Evolutionary conservation across 768 basidiomycete genomes (phyloP), one percentile per base, ranked within the genome.

Genomic region (Trametopsis cervina): DNA sequence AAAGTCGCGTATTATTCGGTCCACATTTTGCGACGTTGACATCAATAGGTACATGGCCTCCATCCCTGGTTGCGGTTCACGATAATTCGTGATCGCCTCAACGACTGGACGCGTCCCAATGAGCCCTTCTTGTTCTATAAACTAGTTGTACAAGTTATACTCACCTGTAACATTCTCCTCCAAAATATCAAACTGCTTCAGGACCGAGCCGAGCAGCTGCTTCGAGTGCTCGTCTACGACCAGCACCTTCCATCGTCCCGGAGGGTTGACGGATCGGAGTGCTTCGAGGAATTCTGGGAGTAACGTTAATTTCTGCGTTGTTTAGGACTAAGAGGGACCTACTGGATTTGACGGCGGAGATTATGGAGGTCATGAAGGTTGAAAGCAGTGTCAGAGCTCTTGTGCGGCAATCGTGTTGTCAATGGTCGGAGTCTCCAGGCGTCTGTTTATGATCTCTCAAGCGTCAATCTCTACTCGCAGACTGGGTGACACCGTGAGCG

Each of bases 81-180:
- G 84, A 61, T 83, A 66, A 57, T 71, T 85, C 53, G 85, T 81
- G 63, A 98, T 90, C 46, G 85, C 79, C 67, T 99, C 95, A 65
- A 98, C 89, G 61, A 90, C 95, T 99, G 65, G 26, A 15, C 7
- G 47, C 4, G 33, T 17, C 23, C 10, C 35, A 39, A 38, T 15
- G 25, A 38, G 27, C 20, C 11, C n/a, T n/a, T n/a, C n/a, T n/a
- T n/a, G n/a, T n/a, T n/a, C n/a, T n/a, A n/a, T n/a, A n/a, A n/a
- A n/a, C n/a, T n/a, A n/a, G n/a, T n/a, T n/a, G n/a, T n/a, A n/a
- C n/a, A n/a, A n/a, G 24, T 26, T 18, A 35, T 35, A 44, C 91
- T 63, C 70, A 96, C 95, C 77, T 40, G 93, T 96, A 37, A 98
- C 91, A 72, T 94, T 94, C 74, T 96, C 91, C 64, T 92, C 85